phyloP scores from a whole-genome alignment of 2,329 filamentous ascomycete species.

The Myrmaecium sp. region DNA sequence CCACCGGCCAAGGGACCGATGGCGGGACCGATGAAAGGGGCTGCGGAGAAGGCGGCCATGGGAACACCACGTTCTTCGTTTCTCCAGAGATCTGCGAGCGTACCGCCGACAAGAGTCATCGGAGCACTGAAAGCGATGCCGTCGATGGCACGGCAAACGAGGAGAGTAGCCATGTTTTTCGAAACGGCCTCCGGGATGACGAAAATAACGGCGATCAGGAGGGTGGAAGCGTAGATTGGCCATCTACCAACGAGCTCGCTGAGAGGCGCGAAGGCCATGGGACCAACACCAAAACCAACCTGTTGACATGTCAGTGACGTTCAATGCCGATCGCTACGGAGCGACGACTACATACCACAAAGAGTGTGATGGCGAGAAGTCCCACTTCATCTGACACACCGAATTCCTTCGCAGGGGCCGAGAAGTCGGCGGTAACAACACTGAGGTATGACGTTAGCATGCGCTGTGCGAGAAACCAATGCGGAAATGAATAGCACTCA shows the following conservation, averaged over 20 bases:
- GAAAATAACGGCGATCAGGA: constrained; percentile 58
- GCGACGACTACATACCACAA: too few relatives aligned
- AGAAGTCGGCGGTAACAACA: constrained; percentile 63
- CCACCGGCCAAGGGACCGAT: constrained; percentile 51
- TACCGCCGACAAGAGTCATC: constrained; percentile 74
- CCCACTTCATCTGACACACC: constrained; percentile 54
- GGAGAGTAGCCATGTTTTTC: constrained; percentile 57
- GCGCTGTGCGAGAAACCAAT: too few relatives aligned
- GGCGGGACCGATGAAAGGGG: constrained; percentile 68
- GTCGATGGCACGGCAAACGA: constrained; percentile 62
- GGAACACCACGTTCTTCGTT: constrained; percentile 72
- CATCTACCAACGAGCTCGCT: constrained; percentile 59
- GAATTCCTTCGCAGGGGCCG: constrained; percentile 46
- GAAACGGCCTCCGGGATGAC: constrained; percentile 65
- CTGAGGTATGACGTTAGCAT: too few relatives aligned
- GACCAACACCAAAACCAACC: constrained; percentile 34
- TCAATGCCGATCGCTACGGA: neutral
- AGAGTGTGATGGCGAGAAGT: constrained; percentile 55
- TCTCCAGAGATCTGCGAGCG: constrained; percentile 67
- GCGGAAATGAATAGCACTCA: too few relatives aligned
- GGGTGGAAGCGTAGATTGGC: constrained; percentile 52
- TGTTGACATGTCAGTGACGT: neutral
- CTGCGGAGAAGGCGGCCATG: constrained; percentile 73
- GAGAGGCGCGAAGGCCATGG: constrained; percentile 64
- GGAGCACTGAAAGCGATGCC: constrained; percentile 74